Evolutionary conservation across 2,329 filamentous ascomycete genomes (phyloP).

Genomic region (Neopestalotiopsis sp.): DNA sequence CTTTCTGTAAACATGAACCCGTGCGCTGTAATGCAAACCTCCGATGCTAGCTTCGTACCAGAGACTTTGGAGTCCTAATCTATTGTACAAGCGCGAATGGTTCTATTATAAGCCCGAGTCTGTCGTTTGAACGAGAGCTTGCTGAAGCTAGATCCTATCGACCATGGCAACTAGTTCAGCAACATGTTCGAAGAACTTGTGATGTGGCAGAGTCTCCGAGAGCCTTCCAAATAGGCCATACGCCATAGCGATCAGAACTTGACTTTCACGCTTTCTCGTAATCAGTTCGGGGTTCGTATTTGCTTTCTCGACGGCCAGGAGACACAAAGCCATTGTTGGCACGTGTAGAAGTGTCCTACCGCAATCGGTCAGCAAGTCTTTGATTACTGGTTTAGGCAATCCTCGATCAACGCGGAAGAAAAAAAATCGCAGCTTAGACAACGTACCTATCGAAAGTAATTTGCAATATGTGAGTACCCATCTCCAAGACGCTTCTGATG

Average conservation of each 20-base stretch:
- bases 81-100: not conserved
- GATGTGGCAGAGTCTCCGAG: not conserved
- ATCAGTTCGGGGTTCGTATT: not conserved
- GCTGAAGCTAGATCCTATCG: too few relatives aligned
- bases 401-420: not conserved
- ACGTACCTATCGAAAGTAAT: not conserved
- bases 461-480: not conserved
- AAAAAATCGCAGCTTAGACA: not conserved
- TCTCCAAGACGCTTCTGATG: not conserved
- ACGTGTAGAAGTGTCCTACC: not conserved
- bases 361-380: not conserved
- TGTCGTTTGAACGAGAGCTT: too few relatives aligned
- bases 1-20: too few relatives aligned
- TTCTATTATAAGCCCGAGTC: not conserved
- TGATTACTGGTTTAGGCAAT: not conserved
- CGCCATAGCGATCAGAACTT: not conserved
- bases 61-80: too few relatives aligned
- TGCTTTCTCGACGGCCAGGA: not conserved
- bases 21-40: too few relatives aligned
- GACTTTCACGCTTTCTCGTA: not conserved
- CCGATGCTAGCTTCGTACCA: too few relatives aligned
- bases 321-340: not conserved
- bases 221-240: not conserved
- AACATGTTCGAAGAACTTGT: conserved; percentile 1
- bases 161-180: not conserved